phyloP scores from a whole-genome alignment of 2,329 filamentous ascomycete species.

The Trichoderma harzianum region DNA sequence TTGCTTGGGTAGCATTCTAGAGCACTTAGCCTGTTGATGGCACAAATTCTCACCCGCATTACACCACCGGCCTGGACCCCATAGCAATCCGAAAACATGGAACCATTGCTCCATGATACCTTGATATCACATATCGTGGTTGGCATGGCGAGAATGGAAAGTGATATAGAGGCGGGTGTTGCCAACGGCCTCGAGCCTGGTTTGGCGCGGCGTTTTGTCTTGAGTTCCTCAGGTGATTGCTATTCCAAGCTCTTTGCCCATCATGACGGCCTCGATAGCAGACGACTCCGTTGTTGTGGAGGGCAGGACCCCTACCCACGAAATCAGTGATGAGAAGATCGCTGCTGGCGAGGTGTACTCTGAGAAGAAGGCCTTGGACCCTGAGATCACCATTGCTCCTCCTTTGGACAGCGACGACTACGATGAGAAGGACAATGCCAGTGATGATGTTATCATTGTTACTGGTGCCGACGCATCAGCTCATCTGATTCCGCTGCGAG shows the following conservation, averaged over 20 bases:
- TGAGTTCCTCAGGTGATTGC: not conserved
- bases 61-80: slow-evolving; percentile 5
- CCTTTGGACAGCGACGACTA: not conserved
- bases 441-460: slow-evolving; percentile 45
- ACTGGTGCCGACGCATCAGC: slow-evolving; percentile 49
- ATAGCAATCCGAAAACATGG: not conserved
- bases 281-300: not conserved
- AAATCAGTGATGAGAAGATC: not conserved
- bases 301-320: not conserved
- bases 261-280: not conserved
- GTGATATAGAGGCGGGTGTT: not conserved
- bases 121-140: not conserved
- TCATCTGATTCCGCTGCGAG: slow-evolving; percentile 49
- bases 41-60: slow-evolving; percentile 4
- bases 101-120: not conserved
- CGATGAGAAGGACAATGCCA: slow-evolving; percentile 31
- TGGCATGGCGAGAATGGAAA: not conserved
- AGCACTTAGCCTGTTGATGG: slow-evolving; percentile 4
- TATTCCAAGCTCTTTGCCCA: not conserved
- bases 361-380: not conserved
- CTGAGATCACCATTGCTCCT: not conserved
- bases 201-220: not conserved
- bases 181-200: not conserved
- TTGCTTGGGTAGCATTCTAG: not conserved
- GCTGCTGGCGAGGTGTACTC: not conserved